Base-by-base conservation (phyloP, 768 basidiomycete species). In the Lactarius sanguifluus region DNA sequence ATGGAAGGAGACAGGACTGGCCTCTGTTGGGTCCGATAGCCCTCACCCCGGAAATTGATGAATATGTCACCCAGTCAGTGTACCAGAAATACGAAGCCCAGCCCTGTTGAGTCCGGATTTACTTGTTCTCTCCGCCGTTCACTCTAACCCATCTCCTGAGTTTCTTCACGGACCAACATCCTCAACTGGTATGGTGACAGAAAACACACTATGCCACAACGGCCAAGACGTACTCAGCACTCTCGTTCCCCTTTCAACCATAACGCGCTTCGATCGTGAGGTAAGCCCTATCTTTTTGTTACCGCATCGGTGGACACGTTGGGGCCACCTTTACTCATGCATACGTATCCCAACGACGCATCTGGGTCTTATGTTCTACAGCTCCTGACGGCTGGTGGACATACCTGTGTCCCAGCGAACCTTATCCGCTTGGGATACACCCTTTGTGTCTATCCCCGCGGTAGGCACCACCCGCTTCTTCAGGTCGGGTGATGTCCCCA, bases 101-200 rank as follows among this genome's bases (percentile, higher is more conserved):
- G 40, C n/a, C 8, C 23, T 54, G 55, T 45, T 34, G 15, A 30
- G 57, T 25, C 57, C 10, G 57, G 30, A 25, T 36, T 13, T 32
- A 18, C 16, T 57, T 18, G 16, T 50, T 32, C 38, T 32, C 38
- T 41, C 38, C 18, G 20, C 43, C 20, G 25, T 58, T 43, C 45
- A 18, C 56, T 16, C 16, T 34, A 13, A 36, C 32, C n/a, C 25
- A 16, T 63, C 40, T 57, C 32, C 16, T 25, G 9, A 38, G 23
- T 50, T 52, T 28, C 16, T 2, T 20, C 16, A 25, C 16, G 30
- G 13, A 10, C 55, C 20, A 15, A 52, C 25, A 25, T 52, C 25
- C 12, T 28, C 50, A 28, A 52, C 50, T n/a, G 25, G 50, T 28
- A 52, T 52, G 50, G 50, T 52, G 50, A 50, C 50, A 52, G 47